Conservation (phyloP, 2,329 filamentous ascomycete species). For the Cercospora brassicicola region DNA sequence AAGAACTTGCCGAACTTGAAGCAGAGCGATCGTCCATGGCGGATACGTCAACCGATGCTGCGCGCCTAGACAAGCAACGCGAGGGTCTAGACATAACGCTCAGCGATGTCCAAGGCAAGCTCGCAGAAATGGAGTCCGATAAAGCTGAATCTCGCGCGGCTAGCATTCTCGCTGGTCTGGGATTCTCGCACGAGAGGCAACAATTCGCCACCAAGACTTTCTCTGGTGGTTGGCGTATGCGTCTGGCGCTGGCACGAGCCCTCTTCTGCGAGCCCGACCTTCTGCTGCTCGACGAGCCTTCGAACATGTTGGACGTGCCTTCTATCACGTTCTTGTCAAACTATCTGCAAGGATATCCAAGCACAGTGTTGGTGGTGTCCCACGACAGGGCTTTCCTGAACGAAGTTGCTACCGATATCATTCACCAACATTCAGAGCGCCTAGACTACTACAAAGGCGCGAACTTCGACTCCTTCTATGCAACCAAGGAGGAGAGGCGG, state of each 20-base stretch:
- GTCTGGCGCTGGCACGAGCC: constrained; percentile 87
- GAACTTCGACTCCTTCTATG: constrained; percentile 96
- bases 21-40: constrained; percentile 74
- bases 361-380: constrained; percentile 91
- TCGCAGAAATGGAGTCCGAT: constrained; percentile 98
- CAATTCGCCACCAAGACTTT: constrained; percentile 95
- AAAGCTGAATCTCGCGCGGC: constrained; percentile 94
- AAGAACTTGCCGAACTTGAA: constrained; percentile 75
- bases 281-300: constrained; percentile 95
- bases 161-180: constrained; percentile 92
- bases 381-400: constrained; percentile 99
- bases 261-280: constrained; percentile 98
- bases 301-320: constrained; percentile 59
- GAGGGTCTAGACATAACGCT: constrained; percentile 89
- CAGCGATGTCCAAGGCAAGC: constrained; percentile 84
- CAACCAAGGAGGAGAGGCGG: constrained; percentile 92
- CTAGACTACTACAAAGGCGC: constrained; percentile 98
- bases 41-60: constrained; percentile 87
- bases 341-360: constrained; percentile 91
- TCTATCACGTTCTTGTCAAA: constrained; percentile 97
- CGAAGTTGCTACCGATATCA: constrained; percentile 98
- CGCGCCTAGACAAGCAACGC: constrained; percentile 77
- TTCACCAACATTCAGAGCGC: constrained; percentile 95
- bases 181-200: constrained; percentile 91
- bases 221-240: constrained; percentile 99